These are phyloP conservation scores for Penicillium griseofulvum DNA, from an alignment of 2,329 filamentous ascomycete species.

Conservation along the genomic window DNA sequence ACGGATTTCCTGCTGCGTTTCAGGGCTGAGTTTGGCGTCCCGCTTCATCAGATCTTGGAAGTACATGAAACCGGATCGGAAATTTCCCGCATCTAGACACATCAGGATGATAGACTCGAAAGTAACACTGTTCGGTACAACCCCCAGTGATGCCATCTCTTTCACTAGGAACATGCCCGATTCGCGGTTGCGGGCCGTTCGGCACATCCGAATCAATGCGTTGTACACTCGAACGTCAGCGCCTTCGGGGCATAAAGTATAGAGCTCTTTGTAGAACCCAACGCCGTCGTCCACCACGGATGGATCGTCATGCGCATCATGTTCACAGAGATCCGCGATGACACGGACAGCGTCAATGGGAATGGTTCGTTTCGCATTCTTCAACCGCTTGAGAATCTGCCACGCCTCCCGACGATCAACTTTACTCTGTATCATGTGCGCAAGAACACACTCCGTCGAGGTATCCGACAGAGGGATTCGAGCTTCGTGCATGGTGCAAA, in stretches of 20 bases:
- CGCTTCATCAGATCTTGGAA: slow-evolving; percentile 37
- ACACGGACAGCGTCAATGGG: slow-evolving; percentile 48
- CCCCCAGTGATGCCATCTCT: slow-evolving; percentile 58
- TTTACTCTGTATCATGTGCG: slow-evolving; percentile 51
- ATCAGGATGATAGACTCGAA: slow-evolving; percentile 62
- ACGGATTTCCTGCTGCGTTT: slow-evolving; percentile 28
- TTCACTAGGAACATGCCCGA: slow-evolving; percentile 60
- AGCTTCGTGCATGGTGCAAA: slow-evolving; percentile 70
- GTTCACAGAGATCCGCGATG: slow-evolving; percentile 53
- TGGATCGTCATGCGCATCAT: slow-evolving; percentile 34
- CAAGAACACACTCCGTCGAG: slow-evolving; percentile 64
- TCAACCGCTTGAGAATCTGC: slow-evolving; percentile 56
- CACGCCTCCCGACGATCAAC: slow-evolving; percentile 54
- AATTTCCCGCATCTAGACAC: slow-evolving; percentile 47
- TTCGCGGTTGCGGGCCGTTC: slow-evolving; percentile 47
- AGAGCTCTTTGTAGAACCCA: slow-evolving; percentile 60
- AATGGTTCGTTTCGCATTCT: slow-evolving; percentile 48
- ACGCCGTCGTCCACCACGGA: slow-evolving; percentile 51
- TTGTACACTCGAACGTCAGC: slow-evolving; percentile 57
- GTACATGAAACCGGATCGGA: slow-evolving; percentile 39
- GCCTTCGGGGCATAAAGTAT: slow-evolving; percentile 49
- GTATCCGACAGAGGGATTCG: slow-evolving; percentile 57
- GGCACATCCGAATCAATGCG: slow-evolving; percentile 54
- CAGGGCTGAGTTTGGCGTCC: slow-evolving; percentile 26
- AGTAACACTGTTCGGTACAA: slow-evolving; percentile 57